These are phyloP conservation scores for Pichia sp. DNA, from an alignment of 1,139 yeast genomes.

Conservation along the genomic window DNA sequence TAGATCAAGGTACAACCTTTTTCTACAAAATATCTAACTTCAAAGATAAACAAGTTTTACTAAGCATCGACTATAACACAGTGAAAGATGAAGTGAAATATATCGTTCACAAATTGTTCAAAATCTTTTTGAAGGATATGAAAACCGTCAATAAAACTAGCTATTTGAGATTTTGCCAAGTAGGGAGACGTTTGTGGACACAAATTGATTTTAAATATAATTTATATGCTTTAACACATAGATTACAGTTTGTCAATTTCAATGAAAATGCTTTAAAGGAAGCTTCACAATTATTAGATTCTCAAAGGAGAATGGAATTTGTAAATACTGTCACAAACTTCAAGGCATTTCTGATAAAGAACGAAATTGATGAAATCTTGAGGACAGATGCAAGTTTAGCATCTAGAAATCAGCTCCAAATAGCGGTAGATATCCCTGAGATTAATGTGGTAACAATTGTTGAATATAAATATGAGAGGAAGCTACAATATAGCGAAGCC, in stretches of 20 bases:
- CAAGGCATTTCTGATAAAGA: slow-evolving; percentile 1
- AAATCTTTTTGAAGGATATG: slow-evolving; percentile 4
- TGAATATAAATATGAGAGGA: slow-evolving; percentile 36
- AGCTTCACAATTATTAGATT: slow-evolving; percentile 1
- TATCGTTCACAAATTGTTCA: slow-evolving; percentile 18
- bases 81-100: slow-evolving; percentile 37
- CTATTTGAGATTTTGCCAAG: slow-evolving; percentile 19
- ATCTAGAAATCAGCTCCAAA: slow-evolving; percentile 28
- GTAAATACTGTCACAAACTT: slow-evolving; percentile 1
- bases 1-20: slow-evolving; percentile 62
- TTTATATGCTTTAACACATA: slow-evolving; percentile 32
- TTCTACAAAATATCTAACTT: slow-evolving; percentile 45
- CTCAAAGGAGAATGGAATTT: neutral
- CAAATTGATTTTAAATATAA: slow-evolving; percentile 33
- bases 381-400: slow-evolving; percentile 1
- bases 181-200: slow-evolving; percentile 28
- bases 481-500: slow-evolving; percentile 48
- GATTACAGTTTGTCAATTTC: slow-evolving; percentile 26
- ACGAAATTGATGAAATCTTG: slow-evolving; percentile 6
- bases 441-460: slow-evolving; percentile 45
- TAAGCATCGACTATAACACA: slow-evolving; percentile 40
- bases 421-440: slow-evolving; percentile 47
- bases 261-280: slow-evolving; percentile 12
- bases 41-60: slow-evolving; percentile 34
- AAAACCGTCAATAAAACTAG: slow-evolving; percentile 2